A percentile compares a stretch with the other conserved stretches of the same genome.
Evolutionary conservation across 2,329 filamentous ascomycete genomes (phyloP).

Genomic region (Epichloe sp.): DNA sequence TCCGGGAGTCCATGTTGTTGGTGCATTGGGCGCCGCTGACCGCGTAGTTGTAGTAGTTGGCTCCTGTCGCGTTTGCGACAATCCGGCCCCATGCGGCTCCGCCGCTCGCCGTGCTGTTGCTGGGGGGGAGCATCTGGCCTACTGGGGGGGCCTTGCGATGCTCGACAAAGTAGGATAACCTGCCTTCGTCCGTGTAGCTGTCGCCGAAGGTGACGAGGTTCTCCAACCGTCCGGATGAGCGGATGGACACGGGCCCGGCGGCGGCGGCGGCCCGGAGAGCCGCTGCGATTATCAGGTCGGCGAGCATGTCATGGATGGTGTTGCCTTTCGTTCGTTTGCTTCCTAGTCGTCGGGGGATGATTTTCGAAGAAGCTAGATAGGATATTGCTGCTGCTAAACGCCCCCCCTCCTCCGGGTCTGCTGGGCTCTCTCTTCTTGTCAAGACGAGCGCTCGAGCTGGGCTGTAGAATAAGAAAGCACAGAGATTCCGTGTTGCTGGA

Average conservation of each 20-base stretch:
- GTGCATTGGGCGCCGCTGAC: slow-evolving; percentile 61
- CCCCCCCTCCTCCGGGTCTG: no score
- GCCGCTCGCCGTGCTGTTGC: slow-evolving; percentile 45
- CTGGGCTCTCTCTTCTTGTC: no score
- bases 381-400: no score
- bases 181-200: slow-evolving; percentile 63
- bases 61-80: slow-evolving; percentile 44
- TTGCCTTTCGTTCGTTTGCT: background rate
- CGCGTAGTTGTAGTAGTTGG: slow-evolving; percentile 54
- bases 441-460: no score
- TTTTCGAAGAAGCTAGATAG: no score
- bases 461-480: no score
- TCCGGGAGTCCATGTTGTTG: slow-evolving; percentile 50
- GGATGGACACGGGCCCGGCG: background rate
- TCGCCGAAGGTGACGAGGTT: slow-evolving; percentile 60
- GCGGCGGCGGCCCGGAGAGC: background rate
- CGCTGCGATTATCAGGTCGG: background rate
- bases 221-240: slow-evolving; percentile 11
- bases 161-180: slow-evolving; percentile 50
- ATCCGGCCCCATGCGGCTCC: slow-evolving; percentile 58
- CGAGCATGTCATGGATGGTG: background rate
- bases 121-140: slow-evolving; percentile 34
- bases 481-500: no score
- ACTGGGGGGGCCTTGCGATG: slow-evolving; percentile 52
- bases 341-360: no score